Conservation (phyloP, 805 yeast genomes). For the Wickerhamiella shivajii region DNA sequence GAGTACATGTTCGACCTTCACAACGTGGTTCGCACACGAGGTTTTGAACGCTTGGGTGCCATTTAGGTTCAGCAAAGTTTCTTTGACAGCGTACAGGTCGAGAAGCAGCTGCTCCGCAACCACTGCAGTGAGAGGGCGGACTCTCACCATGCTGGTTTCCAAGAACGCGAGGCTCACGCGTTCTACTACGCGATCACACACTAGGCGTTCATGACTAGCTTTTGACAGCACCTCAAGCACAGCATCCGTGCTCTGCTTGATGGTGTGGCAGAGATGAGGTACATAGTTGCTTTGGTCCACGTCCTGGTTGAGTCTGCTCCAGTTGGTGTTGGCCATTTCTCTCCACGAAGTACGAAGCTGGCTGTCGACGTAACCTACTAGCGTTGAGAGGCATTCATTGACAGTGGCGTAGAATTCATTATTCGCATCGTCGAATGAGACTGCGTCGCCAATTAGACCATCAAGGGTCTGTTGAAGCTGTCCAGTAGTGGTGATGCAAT, state of each 20-base stretch:
- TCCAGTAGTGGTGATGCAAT: conserved; percentile 59
- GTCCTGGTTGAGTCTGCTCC: conserved; percentile 51
- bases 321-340: conserved; percentile 63
- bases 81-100: conserved; percentile 55
- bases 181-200: conserved; percentile 67
- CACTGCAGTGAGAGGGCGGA: conserved; percentile 55
- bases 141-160: conserved; percentile 35
- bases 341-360: conserved; percentile 67
- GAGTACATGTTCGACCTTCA: conserved; percentile 46
- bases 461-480: conserved; percentile 52
- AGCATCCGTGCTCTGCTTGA: conserved; percentile 33
- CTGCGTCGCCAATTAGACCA: conserved; percentile 30
- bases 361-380: conserved; percentile 42
- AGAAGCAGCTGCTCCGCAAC: conserved; percentile 68
- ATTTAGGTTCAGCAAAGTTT: conserved; percentile 29
- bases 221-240: conserved; percentile 34
- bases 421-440: conserved; percentile 39
- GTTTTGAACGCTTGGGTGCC: conserved; percentile 13
- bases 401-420: conserved; percentile 44
- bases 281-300: conserved; percentile 62
- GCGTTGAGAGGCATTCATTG: conserved; percentile 38
- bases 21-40: neutral
- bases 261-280: conserved; percentile 36
- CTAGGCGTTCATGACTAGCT: conserved; percentile 54
- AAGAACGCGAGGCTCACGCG: conserved; percentile 40